A percentile compares a stretch with the other conserved stretches of the same genome.
Conservation (phyloP, 192 early-diverging fungal genomes). For the Entomortierella parvispora region DNA sequence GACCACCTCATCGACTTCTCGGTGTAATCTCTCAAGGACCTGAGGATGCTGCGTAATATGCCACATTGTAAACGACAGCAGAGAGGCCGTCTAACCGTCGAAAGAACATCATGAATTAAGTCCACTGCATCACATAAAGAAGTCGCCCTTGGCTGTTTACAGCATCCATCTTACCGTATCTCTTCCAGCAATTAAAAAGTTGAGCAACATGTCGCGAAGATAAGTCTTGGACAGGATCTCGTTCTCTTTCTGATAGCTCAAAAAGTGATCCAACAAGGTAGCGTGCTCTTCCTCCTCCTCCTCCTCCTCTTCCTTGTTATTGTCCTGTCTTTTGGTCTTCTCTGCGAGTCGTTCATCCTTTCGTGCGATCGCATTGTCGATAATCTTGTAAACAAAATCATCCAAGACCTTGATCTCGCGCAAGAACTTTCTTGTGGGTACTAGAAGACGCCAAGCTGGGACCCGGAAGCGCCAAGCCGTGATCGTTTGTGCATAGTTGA, state of each 20-base stretch:
- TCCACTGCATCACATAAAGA: background rate
- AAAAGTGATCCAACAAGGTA: slow-evolving; percentile 38
- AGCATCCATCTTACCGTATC: slow-evolving; percentile 32
- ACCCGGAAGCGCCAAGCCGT: slow-evolving; percentile 46
- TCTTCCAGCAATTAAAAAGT: slow-evolving; percentile 45
- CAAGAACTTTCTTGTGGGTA: slow-evolving; percentile 6
- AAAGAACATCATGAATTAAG: background rate
- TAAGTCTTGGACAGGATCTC: slow-evolving; percentile 20
- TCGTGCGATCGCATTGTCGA: slow-evolving; percentile 29
- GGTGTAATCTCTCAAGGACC: slow-evolving; percentile 17
- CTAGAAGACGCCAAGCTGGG: slow-evolving; percentile 40
- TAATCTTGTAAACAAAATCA: slow-evolving; percentile 40
- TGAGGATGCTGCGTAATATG: slow-evolving; percentile 26
- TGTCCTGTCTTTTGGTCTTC: background rate
- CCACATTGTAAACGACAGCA: slow-evolving; percentile 39
- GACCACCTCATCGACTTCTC: slow-evolving; percentile 22
- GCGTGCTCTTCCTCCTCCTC: slow-evolving; percentile 5
- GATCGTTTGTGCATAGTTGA: slow-evolving; percentile 38
- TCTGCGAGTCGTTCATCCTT: slow-evolving; percentile 4
- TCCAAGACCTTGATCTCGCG: slow-evolving; percentile 29
- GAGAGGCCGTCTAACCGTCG: slow-evolving; percentile 30
- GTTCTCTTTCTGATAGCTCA: slow-evolving; percentile 31
- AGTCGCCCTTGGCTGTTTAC: too few relatives aligned
- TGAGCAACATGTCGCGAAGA: slow-evolving; percentile 45
- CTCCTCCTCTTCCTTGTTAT: background rate